Base-by-base conservation (phyloP, 2,329 filamentous ascomycete genomes). In the Seiridium unicorne region DNA sequence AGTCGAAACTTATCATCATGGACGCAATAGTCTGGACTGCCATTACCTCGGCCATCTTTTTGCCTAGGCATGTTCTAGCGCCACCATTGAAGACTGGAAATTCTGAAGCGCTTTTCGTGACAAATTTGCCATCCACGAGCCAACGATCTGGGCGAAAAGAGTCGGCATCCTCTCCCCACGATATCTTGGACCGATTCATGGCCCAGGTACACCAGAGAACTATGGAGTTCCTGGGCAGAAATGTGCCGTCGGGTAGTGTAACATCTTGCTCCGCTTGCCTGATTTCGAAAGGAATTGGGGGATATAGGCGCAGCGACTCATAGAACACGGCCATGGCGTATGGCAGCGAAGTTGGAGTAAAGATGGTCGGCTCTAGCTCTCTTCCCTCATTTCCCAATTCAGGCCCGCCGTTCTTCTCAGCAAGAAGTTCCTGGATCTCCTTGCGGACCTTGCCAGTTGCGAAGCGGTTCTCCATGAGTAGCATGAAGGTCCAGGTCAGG, bases 81-180 rank as follows among this genome's bases (percentile, higher is more conserved):
- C 86, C 86, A 18, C 85, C 86, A 65, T 89, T 87, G 70, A 89
- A 89, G 3, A 89, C 86, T 1, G 84, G 85, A 64, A 83, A 89
- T 69, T 88, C 86, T 13, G 78, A 79, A 2, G 82, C 76, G 57
- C 77, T 77, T 61, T 79, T 82, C 36, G 67, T 71, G 13, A 82
- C 68, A 3, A 82, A 63, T 36, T 73, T 76, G 1, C 74, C 77
- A 8, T 75, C 70, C 2, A 70, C 67, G 31, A 89, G 71, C 82
- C 85, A 89, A 48, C 86, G 76, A 56, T 82, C 81, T 0, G 86
- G 86, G 3, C 76, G 76, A 64, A 88, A 89, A 0, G 67, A 66
- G 46, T 83, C 80, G 5, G 84, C 81, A 63, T 88, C 83, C 0
- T 74, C 69, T 4, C 85, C 86, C 84, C 85, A 89, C 0, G 77